Evolutionary conservation across 345 rosid genomes (phyloP), one percentile per base, ranked within the genome.

Genomic region (Salix koriyanagi): DNA sequence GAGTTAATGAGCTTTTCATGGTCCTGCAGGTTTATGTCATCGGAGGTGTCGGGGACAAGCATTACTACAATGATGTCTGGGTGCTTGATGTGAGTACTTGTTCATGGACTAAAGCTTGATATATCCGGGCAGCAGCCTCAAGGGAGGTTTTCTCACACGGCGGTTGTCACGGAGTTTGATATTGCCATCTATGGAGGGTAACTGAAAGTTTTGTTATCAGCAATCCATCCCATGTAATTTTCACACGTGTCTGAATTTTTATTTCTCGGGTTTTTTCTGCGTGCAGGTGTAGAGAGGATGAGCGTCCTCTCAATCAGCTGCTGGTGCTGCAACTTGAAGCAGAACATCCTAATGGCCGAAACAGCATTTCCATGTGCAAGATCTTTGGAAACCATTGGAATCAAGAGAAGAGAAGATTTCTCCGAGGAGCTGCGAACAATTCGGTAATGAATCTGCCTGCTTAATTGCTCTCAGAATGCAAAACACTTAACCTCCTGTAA

Each of bases 101-200:
- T 77, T 81, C 83, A 5, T 91, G 97, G 97, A 81, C 67, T 48
- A 82, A 82, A 58, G 65, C 91, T 87, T n/a, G 87, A 85, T 60
- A 69, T 81, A 37, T 74, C 82, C 1, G 94, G 91, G 77, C 91
- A 86, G 76, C 89, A 86, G 70, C 94, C 97, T 32, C 92, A 83
- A 72, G 97, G 97, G 42, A 77, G 97, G 74, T 91, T 91, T 85
- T 91, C 97, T 76, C 97, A 91, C 73, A 79, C 94, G 18, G 91
- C 94, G 16, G 85, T 89, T 65, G 85, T 85, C 13, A 44, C 88
- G 14, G 86, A 70, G 28, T 80, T 81, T 0, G 87, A 87, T 71
- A 85, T 90, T 58, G 79, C 79, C 68, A 83, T 90, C 72, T 91
- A 90, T 44, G 97, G 97, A 82, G 97, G 97, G 94, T 90, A 76